phyloP scores from a whole-genome alignment of 345 rosid species.

The Hibiscus trionum region DNA sequence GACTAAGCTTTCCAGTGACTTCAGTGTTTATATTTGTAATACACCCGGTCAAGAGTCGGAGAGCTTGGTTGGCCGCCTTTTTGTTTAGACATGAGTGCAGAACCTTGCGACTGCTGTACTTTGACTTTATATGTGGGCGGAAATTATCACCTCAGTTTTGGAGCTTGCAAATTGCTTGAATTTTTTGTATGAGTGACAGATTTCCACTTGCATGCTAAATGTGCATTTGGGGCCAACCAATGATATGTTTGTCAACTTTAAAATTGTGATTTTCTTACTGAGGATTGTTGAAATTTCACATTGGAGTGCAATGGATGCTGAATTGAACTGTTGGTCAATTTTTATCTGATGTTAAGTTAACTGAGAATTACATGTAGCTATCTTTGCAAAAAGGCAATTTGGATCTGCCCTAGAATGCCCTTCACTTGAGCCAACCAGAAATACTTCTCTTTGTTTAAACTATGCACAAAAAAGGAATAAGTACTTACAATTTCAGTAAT shows the following conservation, averaged over 20 bases:
- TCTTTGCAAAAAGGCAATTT: slow-evolving; percentile 11
- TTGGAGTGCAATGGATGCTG: slow-evolving; percentile 11
- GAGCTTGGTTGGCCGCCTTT: neutral
- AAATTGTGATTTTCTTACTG: neutral
- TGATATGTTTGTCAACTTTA: neutral
- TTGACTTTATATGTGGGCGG: neutral
- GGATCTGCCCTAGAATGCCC: slow-evolving; percentile 8
- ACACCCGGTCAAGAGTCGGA: slow-evolving; percentile 1
- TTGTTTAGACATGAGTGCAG: neutral
- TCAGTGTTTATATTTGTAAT: slow-evolving; percentile 7
- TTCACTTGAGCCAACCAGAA: neutral
- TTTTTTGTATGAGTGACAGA: neutral
- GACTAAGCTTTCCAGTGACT: neutral
- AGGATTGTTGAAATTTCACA: neutral
- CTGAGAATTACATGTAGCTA: neutral
- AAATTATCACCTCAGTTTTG: neutral
- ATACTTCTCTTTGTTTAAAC: neutral
- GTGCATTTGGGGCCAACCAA: neutral
- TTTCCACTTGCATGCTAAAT: neutral
- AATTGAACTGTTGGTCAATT: neutral
- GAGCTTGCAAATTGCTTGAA: neutral
- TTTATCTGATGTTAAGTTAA: slow-evolving; percentile 6
- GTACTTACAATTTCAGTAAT: neutral
- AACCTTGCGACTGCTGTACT: neutral
- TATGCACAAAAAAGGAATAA: neutral